phyloP scores from a whole-genome alignment of 805 yeast genomes.

The Sungouiozyma intestinalis region DNA sequence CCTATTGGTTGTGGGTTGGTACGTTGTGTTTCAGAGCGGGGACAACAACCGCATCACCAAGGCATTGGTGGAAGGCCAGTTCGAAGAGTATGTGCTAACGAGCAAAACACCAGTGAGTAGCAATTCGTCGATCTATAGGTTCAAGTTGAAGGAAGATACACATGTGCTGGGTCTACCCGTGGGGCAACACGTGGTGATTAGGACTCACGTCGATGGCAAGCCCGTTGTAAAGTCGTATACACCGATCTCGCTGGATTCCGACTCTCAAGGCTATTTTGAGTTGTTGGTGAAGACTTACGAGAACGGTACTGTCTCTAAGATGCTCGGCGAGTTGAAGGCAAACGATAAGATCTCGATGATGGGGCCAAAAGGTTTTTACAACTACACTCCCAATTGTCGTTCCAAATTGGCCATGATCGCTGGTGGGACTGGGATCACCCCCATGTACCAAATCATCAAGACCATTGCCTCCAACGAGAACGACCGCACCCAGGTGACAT shows the following conservation, averaged over 20 bases:
- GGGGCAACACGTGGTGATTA: slow-evolving; percentile 86
- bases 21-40: not conserved
- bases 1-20: not conserved
- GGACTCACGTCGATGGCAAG: slow-evolving; percentile 66
- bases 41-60: slow-evolving; percentile 9
- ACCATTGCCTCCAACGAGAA: slow-evolving; percentile 67
- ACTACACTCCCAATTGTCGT: slow-evolving; percentile 71
- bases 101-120: slow-evolving; percentile 67
- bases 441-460: slow-evolving; percentile 87
- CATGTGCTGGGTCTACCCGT: slow-evolving; percentile 81
- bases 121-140: slow-evolving; percentile 75
- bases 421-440: slow-evolving; percentile 95
- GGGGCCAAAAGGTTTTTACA: slow-evolving; percentile 88
- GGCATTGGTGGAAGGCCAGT: slow-evolving; percentile 54
- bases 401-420: slow-evolving; percentile 78
- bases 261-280: slow-evolving; percentile 72
- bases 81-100: slow-evolving; percentile 70
- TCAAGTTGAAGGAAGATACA: slow-evolving; percentile 64
- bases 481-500: slow-evolving; percentile 64
- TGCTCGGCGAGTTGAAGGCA: slow-evolving; percentile 57
- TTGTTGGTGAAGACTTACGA: slow-evolving; percentile 79
- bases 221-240: slow-evolving; percentile 82
- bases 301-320: slow-evolving; percentile 71
- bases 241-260: slow-evolving; percentile 70
- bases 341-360: slow-evolving; percentile 72